A percentile compares a stretch with the other conserved stretches of the same genome.
Conservation (phyloP, 768 basidiomycete species). For the Suillus paluster region DNA sequence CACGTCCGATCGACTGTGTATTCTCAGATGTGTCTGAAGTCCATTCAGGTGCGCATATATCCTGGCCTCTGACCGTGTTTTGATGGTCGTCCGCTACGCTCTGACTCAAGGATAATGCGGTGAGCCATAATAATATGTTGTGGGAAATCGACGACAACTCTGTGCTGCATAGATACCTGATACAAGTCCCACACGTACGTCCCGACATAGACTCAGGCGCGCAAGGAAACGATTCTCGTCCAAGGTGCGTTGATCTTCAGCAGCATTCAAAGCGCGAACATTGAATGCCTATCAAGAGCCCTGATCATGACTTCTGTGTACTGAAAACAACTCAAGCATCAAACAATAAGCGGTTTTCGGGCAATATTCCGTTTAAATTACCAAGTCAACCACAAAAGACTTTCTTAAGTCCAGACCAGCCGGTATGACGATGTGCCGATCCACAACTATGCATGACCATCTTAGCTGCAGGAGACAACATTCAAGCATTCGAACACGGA, state of each 20-base stretch:
- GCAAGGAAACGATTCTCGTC: background rate
- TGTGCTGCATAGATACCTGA: background rate
- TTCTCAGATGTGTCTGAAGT: background rate
- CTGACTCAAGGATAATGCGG: background rate
- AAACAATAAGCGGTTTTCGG: background rate
- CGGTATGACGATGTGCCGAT: conserved; percentile 13
- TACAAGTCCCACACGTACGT: background rate
- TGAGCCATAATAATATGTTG: background rate
- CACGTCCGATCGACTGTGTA: background rate
- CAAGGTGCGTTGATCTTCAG: background rate
- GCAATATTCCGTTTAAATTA: background rate
- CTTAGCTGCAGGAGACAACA: background rate
- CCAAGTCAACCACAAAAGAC: background rate
- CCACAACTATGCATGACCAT: conserved; percentile 1
- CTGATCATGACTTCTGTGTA: background rate
- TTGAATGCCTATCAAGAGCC: background rate
- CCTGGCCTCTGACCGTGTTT: background rate
- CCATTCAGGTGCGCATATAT: background rate
- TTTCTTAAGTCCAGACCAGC: background rate
- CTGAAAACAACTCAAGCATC: conserved; percentile 10
- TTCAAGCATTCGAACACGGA: background rate
- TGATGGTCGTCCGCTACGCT: background rate
- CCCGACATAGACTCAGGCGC: background rate
- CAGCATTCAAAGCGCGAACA: background rate
- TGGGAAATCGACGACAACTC: background rate